These are phyloP conservation scores for Lyophyllum shimeji DNA, from an alignment of 768 basidiomycete genomes.

Conservation along the genomic window DNA sequence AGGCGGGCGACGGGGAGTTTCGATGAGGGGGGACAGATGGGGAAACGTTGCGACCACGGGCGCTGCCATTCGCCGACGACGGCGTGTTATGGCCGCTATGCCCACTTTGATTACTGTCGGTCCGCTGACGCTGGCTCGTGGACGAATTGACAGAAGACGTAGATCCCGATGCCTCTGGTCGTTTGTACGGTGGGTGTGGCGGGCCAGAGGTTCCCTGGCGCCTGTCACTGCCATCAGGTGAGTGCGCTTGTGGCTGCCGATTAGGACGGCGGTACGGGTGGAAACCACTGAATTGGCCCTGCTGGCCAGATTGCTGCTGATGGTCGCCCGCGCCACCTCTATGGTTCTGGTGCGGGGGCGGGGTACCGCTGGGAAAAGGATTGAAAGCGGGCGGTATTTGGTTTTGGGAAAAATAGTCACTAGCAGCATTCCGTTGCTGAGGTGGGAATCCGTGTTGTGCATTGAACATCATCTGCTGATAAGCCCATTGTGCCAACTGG, in stretches of 20 bases:
- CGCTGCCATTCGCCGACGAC: constrained; percentile 31
- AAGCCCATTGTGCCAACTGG: constrained; percentile 84
- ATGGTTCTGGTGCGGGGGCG: constrained; percentile 58
- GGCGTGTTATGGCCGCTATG: constrained; percentile 40
- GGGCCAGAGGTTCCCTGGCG: constrained; percentile 37
- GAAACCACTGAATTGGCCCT: constrained; percentile 55
- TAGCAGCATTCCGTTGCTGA: constrained; percentile 42
- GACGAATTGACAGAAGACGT: constrained; percentile 76
- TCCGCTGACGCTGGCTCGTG: constrained; percentile 59
- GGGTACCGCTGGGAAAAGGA: constrained; percentile 70
- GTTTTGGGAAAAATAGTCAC: constrained; percentile 60
- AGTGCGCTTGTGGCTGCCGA: constrained; percentile 41
- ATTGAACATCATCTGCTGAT: constrained; percentile 89
- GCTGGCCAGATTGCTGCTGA: constrained; percentile 38
- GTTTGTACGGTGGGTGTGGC: constrained; percentile 77
- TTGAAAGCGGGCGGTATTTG: constrained; percentile 51
- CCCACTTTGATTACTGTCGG: constrained; percentile 69
- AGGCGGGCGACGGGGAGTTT: constrained; percentile 28
- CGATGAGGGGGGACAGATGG: constrained; percentile 27
- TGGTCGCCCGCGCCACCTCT: constrained; percentile 38
- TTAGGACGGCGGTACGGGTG: constrained; percentile 81
- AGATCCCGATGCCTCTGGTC: constrained; percentile 77
- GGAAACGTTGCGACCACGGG: constrained; percentile 36
- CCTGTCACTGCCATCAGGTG: constrained; percentile 45
- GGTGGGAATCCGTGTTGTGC: constrained; percentile 53